phyloP scores from a whole-genome alignment of 2,329 filamentous ascomycete genomes.

The Sphaceloma murrayae region DNA sequence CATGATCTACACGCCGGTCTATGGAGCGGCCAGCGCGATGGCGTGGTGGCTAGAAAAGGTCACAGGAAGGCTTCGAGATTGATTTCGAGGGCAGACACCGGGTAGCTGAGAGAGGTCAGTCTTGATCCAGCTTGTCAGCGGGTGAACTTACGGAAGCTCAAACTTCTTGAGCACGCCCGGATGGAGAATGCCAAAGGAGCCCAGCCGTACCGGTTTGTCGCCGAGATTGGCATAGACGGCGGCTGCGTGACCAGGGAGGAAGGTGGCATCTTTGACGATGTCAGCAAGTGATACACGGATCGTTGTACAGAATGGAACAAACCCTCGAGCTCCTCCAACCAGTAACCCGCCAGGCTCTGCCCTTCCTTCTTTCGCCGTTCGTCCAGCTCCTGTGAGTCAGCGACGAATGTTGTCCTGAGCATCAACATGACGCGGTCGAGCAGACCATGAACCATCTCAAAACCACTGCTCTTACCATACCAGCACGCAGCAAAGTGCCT shows the following conservation, averaged over 20 bases:
- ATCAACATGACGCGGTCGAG: constrained; percentile 87
- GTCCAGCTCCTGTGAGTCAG: constrained; percentile 24
- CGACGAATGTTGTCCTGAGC: constrained; percentile 75
- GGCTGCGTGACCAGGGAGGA: constrained; percentile 83
- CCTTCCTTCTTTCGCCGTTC: constrained; percentile 52
- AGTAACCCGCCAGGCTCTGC: constrained; percentile 56
- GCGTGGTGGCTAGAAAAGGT: constrained; percentile 4
- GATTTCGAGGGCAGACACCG: constrained; percentile 86
- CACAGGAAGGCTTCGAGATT: constrained; percentile 90
- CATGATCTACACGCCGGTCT: no score
- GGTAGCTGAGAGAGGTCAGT: constrained; percentile 43
- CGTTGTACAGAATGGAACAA: constrained; percentile 24
- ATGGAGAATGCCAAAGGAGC: constrained; percentile 88
- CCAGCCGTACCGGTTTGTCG: constrained; percentile 61
- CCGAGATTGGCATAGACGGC: constrained; percentile 71
- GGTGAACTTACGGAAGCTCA: constrained; percentile 54
- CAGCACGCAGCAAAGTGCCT: constrained; percentile 92
- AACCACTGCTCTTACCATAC: constrained; percentile 89
- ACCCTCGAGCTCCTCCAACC: constrained; percentile 85
- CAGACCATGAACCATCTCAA: constrained; percentile 90
- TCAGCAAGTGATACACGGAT: constrained; percentile 17
- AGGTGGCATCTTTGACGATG: constrained; percentile 58
- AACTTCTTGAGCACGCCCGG: constrained; percentile 89
- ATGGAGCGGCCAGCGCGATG: background rate
- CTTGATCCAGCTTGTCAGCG: constrained; percentile 19